Base-by-base conservation (phyloP, 495 filamentous ascomycete species). In the Lichenothelia convexa region DNA sequence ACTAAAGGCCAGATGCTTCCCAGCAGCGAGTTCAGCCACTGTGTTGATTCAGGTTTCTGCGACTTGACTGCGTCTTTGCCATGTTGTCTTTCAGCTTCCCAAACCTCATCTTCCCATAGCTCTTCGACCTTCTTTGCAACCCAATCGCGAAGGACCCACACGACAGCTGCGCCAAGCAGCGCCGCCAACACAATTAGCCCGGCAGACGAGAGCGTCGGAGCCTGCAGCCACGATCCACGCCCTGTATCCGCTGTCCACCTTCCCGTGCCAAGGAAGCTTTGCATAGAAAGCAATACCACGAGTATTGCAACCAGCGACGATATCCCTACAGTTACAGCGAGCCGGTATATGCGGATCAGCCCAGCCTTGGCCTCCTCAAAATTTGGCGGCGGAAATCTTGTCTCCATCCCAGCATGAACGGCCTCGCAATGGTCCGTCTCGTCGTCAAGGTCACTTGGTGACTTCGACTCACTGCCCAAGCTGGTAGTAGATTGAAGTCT, bases 21-120 rank as follows among this genome's bases (percentile, higher is more conserved):
- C 11, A 80, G 48, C 8, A 80, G 36, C 11, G 63, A 67, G 47
- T 79, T 80, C 15, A 80, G 57, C 75, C 75, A 80, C 13, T 71
- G 62, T 0, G 64, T 65, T 2, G 71, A 71, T 53, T 78, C 75
- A 0, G 70, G 63, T 0, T 65, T 53, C 34, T 64, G 49, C 13
- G 53, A 51, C 1, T 64, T 49, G 1, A 52, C 45, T 1, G 51
- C 41, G 22, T 56, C 47, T 21, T 58, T 50, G 31, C 68, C 68
- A 30, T 64, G 45, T 16, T 53, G 45, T 32, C 65, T 49, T 21
- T 68, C 64, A 3, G 71, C 65, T 31, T 71, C 60, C 75, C 75
- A 78, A 0, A 70, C 55, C 39, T 72, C 65, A 19, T 73, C 68
- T 21, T 78, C 71, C 50, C 73, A 74, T 2, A 74, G 54, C 18